These are phyloP conservation scores for Solanum infundibuliforme DNA, from an alignment of 257 asterid species.

Conservation along the genomic window DNA sequence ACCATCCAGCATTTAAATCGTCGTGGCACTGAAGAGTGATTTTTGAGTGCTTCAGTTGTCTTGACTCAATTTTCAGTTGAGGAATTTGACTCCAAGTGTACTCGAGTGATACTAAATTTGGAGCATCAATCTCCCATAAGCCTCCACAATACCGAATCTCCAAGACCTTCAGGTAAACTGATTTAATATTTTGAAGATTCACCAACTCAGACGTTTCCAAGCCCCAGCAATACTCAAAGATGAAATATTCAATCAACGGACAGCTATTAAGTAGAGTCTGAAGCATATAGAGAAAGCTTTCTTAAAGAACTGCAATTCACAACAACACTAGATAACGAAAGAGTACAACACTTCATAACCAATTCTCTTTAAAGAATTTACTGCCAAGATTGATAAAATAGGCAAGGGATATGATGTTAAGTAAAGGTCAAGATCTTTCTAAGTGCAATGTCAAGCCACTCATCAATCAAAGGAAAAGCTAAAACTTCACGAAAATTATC, in stretches of 20 bases:
- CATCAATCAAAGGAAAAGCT: no score
- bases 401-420: not conserved
- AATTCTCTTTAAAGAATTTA: not conserved
- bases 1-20: not conserved
- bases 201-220: not conserved
- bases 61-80: not conserved
- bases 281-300: not conserved
- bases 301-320: not conserved
- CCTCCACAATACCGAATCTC: not conserved
- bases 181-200: not conserved
- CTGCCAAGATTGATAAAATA: not conserved
- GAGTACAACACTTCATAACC: not conserved
- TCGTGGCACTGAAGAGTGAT: not conserved
- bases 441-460: not conserved
- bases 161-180: not conserved
- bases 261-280: not conserved
- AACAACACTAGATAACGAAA: not conserved
- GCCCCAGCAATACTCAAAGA: not conserved
- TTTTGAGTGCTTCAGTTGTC: not conserved
- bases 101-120: not conserved
- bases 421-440: no score
- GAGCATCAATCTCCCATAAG: not conserved
- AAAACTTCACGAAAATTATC: no score
- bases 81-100: not conserved
- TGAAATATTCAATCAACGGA: not conserved